Evolutionary conservation across 495 filamentous ascomycete species (phyloP), one percentile per base, ranked within the genome.

Genomic region (Thermochaetoides thermophila): DNA sequence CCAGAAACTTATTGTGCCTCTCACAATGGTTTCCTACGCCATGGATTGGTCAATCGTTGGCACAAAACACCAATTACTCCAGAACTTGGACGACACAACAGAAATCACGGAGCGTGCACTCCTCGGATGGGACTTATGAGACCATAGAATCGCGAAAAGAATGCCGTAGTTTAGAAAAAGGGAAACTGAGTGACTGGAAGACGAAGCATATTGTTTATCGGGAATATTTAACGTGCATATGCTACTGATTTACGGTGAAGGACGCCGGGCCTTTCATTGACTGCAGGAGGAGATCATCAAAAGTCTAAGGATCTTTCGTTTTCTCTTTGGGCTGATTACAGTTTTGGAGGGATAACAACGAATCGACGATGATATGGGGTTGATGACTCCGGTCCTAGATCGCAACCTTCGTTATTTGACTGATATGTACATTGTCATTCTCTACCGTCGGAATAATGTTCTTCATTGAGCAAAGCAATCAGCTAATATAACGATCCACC

Each of bases 241-340:
- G 26, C 34, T 27, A 12, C 27, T 37, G 10, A 37, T 37, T 18
- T 37, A 37, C 34, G 34, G 34, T 4, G 34, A 37, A 14, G 34
- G 34, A 17, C 24, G 24, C 3, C 25, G 25, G 4, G 34, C 34
- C 10, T 37, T 29, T 15, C 23, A 27, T 11, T 27, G 34, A 5
- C 34, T 37, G 3, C 34, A 28, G 24, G 28, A 37, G 30, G 26
- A 37, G 24, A 29, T 37, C n/a, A n/a, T n/a, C n/a, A n/a, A n/a
- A n/a, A n/a, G n/a, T n/a, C n/a, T n/a, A n/a, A n/a, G n/a, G n/a
- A n/a, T n/a, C n/a, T n/a, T n/a, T n/a, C n/a, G n/a, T n/a, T n/a
- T n/a, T n/a, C n/a, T n/a, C n/a, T n/a, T n/a, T n/a, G n/a, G n/a
- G n/a, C n/a, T n/a, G n/a, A n/a, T n/a, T n/a, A n/a, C n/a, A n/a